A percentile compares a stretch with the other conserved stretches of the same genome.
phyloP scores from a whole-genome alignment of 441 rosid genomes.

The Gossypium davidsonii region DNA sequence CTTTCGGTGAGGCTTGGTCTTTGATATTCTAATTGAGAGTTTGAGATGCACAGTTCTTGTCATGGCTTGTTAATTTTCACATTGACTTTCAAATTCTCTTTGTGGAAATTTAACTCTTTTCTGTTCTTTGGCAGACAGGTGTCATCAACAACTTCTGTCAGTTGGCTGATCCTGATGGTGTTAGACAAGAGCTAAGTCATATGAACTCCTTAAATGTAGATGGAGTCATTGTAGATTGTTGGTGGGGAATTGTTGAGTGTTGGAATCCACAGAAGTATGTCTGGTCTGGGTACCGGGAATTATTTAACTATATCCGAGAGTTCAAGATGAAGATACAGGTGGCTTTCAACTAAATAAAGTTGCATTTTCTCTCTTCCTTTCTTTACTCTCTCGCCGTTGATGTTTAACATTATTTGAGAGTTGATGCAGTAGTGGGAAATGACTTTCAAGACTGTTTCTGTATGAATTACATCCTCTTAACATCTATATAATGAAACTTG shows the following conservation, averaged over 20 bases:
- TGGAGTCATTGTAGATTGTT: slow-evolving; percentile 65
- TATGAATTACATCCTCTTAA: not conserved
- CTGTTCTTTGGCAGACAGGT: slow-evolving; percentile 37
- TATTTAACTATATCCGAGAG: slow-evolving; percentile 52
- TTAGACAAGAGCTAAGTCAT: slow-evolving; percentile 51
- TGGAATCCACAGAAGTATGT: slow-evolving; percentile 70
- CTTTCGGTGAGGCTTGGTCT: slow-evolving; percentile 48
- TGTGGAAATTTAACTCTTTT: slow-evolving; percentile 9
- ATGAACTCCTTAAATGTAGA: slow-evolving; percentile 56
- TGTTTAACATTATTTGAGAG: slow-evolving; percentile 1
- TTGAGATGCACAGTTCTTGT: not conserved
- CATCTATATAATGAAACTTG: slow-evolving; percentile 7
- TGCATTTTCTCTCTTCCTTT: not conserved
- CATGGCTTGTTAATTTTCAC: not conserved
- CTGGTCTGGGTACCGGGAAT: slow-evolving; percentile 69
- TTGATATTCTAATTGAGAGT: not conserved
- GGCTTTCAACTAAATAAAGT: not conserved
- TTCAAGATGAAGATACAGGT: slow-evolving; percentile 71
- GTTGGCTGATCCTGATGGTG: slow-evolving; percentile 50
- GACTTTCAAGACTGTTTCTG: not conserved
- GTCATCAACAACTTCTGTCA: slow-evolving; percentile 53
- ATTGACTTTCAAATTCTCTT: slow-evolving; percentile 3
- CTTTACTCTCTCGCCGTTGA: not conserved
- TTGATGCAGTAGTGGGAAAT: not conserved
- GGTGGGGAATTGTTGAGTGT: slow-evolving; percentile 76